A percentile compares a stretch with the other conserved stretches of the same genome.
These are phyloP conservation scores for Danielia oregonensis DNA, from an alignment of 805 yeast genomes.

Conservation along the genomic window DNA sequence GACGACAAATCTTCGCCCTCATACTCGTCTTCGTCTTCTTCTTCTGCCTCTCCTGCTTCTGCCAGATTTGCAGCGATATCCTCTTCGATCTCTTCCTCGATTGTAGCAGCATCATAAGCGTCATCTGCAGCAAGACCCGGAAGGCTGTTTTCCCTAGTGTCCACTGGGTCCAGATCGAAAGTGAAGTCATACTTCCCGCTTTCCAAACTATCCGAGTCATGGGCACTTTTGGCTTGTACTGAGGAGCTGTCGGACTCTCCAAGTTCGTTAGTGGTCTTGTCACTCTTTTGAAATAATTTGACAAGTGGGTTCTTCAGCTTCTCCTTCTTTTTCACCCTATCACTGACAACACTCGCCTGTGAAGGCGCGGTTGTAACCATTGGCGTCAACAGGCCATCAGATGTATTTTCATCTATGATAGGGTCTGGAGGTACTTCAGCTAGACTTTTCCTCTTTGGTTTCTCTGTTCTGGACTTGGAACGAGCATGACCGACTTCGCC, in stretches of 20 bases:
- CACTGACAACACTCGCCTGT: not conserved
- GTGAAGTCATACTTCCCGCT: too few species aligned
- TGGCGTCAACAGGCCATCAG: not conserved
- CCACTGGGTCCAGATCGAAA: too few species aligned
- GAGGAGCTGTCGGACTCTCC: constrained; percentile 10
- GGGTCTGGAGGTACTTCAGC: too few species aligned
- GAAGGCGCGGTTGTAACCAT: not conserved
- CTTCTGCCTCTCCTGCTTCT: not conserved
- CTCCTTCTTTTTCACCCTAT: constrained; percentile 2
- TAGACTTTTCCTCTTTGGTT: not conserved
- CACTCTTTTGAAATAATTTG: constrained; percentile 12
- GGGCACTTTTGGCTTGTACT: too few species aligned
- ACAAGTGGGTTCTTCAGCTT: constrained; percentile 9
- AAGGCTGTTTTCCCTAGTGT: not conserved
- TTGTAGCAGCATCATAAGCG: not conserved
- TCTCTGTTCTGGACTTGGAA: not conserved
- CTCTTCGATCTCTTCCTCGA: not conserved
- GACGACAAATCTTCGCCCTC: constrained; percentile 26
- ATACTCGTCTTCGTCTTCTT: constrained; percentile 25
- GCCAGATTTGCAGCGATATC: not conserved
- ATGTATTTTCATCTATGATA: not conserved
- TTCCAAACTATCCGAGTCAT: not conserved
- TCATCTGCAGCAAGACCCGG: not conserved
- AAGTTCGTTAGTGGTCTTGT: constrained; percentile 1
- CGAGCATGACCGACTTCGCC: not conserved